Evolutionary conservation across 1,139 yeast genomes (phyloP).

Genomic region (Sugiyamaella neomexicana): DNA sequence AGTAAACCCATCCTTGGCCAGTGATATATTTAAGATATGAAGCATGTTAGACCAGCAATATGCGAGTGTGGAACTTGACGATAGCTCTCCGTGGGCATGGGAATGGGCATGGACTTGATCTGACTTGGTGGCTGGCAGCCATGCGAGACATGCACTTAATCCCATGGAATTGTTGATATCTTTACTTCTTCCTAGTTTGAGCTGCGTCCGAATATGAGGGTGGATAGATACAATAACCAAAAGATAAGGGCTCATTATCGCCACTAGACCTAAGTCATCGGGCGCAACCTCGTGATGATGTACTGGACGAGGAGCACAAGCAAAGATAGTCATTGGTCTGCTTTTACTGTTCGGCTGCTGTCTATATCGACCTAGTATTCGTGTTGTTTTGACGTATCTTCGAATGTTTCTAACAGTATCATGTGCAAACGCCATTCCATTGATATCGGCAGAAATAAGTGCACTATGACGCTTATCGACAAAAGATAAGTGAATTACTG

Average conservation of each 20-base stretch:
- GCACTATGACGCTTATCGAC: slow-evolving; percentile 58
- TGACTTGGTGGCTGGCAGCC: slow-evolving; percentile 54
- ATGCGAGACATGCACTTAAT: slow-evolving; percentile 53
- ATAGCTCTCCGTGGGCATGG: not conserved
- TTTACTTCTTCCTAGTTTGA: slow-evolving; percentile 52
- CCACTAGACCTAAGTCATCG: slow-evolving; percentile 60
- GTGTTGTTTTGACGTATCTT: slow-evolving; percentile 50
- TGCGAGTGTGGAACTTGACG: slow-evolving; percentile 47
- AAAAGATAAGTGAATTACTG: slow-evolving; percentile 54
- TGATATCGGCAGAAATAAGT: slow-evolving; percentile 57
- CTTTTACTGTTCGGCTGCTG: slow-evolving; percentile 19
- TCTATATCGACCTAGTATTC: slow-evolving; percentile 54
- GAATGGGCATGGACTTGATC: not conserved
- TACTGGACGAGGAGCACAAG: slow-evolving; percentile 52
- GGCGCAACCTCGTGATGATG: slow-evolving; percentile 49
- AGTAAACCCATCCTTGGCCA: slow-evolving; percentile 45
- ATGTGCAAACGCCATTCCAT: slow-evolving; percentile 63
- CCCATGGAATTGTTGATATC: slow-evolving; percentile 40
- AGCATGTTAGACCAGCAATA: slow-evolving; percentile 65
- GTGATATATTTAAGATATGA: slow-evolving; percentile 55
- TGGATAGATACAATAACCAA: slow-evolving; percentile 57
- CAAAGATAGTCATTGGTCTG: slow-evolving; percentile 42
- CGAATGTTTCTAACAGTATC: slow-evolving; percentile 54
- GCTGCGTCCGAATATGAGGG: slow-evolving; percentile 56
- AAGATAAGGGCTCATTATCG: slow-evolving; percentile 56